Conservation (phyloP, 163 green algal genomes). For the Trebouxia gelatinosa region DNA sequence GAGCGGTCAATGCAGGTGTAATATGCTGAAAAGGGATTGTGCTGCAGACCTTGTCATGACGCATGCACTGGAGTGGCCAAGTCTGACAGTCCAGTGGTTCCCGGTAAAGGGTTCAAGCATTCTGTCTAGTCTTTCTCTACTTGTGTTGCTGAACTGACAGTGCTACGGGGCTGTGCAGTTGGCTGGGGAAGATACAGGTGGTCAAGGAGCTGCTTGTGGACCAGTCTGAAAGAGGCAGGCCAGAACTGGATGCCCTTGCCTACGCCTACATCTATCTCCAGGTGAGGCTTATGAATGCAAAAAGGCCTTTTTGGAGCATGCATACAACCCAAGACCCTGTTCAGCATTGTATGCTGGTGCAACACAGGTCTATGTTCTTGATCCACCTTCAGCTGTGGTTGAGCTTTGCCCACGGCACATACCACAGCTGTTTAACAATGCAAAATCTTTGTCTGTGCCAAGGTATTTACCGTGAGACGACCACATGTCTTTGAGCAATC, state of each 20-base stretch:
- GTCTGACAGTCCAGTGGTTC: conserved; percentile 97
- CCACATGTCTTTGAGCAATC: no score
- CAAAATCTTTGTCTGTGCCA: no score
- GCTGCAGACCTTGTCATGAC: conserved; percentile 98
- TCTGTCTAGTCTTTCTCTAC: background rate
- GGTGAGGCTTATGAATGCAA: conserved; percentile 25
- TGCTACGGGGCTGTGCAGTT: conserved; percentile 42
- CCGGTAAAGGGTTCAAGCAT: conserved; percentile 72
- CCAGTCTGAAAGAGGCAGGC: conserved; percentile 46
- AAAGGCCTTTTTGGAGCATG: no score
- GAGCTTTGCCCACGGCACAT: no score
- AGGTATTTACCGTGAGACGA: no score
- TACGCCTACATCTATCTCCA: conserved; percentile 74
- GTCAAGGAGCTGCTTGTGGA: conserved; percentile 83
- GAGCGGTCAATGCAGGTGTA: no score
- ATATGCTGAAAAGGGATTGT: no score
- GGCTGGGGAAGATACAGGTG: conserved; percentile 81
- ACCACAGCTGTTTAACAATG: no score
- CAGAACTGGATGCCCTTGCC: conserved; percentile 66
- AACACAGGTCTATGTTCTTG: background rate
- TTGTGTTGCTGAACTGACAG: background rate
- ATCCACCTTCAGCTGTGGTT: background rate
- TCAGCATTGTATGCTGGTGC: background rate
- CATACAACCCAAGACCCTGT: background rate
- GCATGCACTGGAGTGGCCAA: conserved; percentile 98